A percentile compares a stretch with the other conserved stretches of the same genome.
These are phyloP conservation scores for Platanus orientalis DNA, from an alignment of 164 flowering plant genomes.

Conservation along the genomic window DNA sequence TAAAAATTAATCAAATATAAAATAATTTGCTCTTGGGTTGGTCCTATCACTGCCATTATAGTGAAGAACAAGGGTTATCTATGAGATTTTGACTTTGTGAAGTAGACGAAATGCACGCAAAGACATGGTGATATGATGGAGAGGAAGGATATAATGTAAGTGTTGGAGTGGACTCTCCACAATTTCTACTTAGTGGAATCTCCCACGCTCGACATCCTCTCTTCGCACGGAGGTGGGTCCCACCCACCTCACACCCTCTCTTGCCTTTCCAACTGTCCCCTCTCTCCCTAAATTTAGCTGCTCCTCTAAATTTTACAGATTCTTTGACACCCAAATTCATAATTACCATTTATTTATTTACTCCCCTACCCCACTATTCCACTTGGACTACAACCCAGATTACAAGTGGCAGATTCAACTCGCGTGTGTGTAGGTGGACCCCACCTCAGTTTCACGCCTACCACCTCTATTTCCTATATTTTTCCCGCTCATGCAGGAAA, in stretches of 20 bases:
- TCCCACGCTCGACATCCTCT: constrained; percentile 34
- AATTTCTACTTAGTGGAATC: constrained; percentile 40
- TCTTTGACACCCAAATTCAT: not conserved
- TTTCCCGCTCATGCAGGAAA: not conserved
- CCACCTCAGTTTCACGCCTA: constrained; percentile 5
- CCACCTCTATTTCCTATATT: not conserved
- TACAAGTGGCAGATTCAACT: not conserved
- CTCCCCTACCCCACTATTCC: not conserved
- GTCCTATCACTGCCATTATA: no score
- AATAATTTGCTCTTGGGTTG: no score
- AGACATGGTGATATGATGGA: constrained; percentile 19
- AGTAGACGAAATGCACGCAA: constrained; percentile 16
- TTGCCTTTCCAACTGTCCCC: not conserved
- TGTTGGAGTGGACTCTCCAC: constrained; percentile 46
- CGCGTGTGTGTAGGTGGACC: not conserved
- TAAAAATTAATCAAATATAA: no score
- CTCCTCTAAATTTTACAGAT: not conserved
- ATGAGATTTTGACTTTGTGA: not conserved
- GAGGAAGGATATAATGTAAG: not conserved
- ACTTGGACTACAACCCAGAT: not conserved
- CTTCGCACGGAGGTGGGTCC: constrained; percentile 8
- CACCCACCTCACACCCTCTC: not conserved
- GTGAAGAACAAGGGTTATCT: not conserved
- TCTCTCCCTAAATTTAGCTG: not conserved
- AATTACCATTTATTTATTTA: no score